Conservation (phyloP, 2,329 filamentous ascomycete genomes). For the Diplodia sapinea region DNA sequence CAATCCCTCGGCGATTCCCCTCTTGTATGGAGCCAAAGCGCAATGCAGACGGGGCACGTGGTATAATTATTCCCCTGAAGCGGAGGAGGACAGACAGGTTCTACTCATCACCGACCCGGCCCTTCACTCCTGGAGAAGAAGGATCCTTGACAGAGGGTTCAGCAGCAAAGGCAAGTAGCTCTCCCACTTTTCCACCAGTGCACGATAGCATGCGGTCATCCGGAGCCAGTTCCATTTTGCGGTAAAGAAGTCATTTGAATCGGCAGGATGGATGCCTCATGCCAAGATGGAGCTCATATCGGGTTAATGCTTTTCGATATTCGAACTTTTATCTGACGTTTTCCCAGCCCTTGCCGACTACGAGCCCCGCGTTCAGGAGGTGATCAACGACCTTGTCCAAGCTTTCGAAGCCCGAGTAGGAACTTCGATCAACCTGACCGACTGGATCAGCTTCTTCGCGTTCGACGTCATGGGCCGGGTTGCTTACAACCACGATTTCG, state of each 20-base stretch:
- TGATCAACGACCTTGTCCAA: slow-evolving; percentile 39
- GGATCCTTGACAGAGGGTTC: slow-evolving; percentile 44
- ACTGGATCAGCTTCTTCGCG: slow-evolving; percentile 50
- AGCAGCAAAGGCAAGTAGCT: slow-evolving; percentile 35
- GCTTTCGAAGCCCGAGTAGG: slow-evolving; percentile 38
- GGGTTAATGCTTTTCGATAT: too few relatives aligned
- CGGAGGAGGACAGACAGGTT: slow-evolving; percentile 35
- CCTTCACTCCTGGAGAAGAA: slow-evolving; percentile 40
- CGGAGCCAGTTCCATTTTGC: not conserved
- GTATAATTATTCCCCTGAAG: slow-evolving; percentile 36
- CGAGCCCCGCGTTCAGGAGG: slow-evolving; percentile 45
- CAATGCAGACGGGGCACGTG: slow-evolving; percentile 43
- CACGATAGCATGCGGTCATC: not conserved
- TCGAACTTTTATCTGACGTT: not conserved
- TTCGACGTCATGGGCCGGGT: slow-evolving; percentile 59
- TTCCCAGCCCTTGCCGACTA: slow-evolving; percentile 35
- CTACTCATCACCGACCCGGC: slow-evolving; percentile 36
- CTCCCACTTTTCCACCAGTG: not conserved
- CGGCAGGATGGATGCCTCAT: too few relatives aligned
- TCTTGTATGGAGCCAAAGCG: slow-evolving; percentile 43
- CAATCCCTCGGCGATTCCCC: slow-evolving; percentile 37
- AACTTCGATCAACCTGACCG: slow-evolving; percentile 39
- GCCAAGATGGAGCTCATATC: too few relatives aligned
- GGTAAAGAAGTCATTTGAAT: too few relatives aligned
- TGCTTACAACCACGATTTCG: slow-evolving; percentile 50